These are phyloP conservation scores for Macrotyloma uniflorum DNA, from an alignment of 306 rosid genomes.

Conservation along the genomic window DNA sequence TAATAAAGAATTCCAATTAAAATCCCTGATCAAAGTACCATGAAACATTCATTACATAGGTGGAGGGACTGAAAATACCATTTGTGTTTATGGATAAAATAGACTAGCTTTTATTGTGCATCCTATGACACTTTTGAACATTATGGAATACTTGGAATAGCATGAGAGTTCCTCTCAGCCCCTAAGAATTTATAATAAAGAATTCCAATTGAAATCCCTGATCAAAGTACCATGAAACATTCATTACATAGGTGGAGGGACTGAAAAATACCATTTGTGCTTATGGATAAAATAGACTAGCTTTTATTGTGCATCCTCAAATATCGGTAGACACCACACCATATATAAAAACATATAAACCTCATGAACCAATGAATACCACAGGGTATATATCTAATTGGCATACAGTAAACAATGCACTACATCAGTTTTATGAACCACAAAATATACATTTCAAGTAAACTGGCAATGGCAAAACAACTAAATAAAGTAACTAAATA, in stretches of 20 bases:
- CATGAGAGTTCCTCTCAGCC: not conserved
- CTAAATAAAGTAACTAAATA: constrained; percentile 8
- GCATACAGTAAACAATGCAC: not conserved
- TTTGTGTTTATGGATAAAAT: not conserved
- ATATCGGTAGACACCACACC: not conserved
- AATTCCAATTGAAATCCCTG: not conserved
- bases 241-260: not conserved
- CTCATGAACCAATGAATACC: constrained; percentile 4
- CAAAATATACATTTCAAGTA: constrained; percentile 13
- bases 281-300: not conserved
- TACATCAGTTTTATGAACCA: not conserved
- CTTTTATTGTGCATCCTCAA: not conserved
- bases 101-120: not conserved
- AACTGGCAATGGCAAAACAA: constrained; percentile 3
- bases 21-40: not conserved
- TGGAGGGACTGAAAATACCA: not conserved
- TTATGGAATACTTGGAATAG: constrained; percentile 6
- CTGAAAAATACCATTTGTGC: not conserved
- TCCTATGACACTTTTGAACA: not conserved
- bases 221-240: not conserved
- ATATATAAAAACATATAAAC: constrained; percentile 21
- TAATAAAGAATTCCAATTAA: not conserved
- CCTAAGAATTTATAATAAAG: not conserved
- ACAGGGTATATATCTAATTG: constrained; percentile 4
- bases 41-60: not conserved